These are phyloP conservation scores for Aristolochia contorta DNA, from an alignment of 164 flowering plant genomes.

Conservation along the genomic window DNA sequence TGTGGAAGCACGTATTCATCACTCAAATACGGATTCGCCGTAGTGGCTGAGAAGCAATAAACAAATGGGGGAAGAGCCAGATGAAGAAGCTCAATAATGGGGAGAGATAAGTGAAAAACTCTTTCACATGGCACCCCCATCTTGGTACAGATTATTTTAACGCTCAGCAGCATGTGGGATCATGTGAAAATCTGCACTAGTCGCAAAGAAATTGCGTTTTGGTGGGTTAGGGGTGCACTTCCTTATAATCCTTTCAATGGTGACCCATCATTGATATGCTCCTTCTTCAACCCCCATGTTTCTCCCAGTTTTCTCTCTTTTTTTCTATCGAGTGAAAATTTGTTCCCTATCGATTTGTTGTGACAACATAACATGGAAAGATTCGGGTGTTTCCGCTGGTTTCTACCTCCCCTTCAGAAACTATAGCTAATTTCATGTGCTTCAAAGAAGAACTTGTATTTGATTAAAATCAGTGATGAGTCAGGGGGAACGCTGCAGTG, in stretches of 20 bases:
- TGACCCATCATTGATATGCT: background rate
- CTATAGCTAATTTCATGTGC: background rate
- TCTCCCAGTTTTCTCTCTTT: constrained; percentile 3
- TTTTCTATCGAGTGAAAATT: constrained; percentile 4
- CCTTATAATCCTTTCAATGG: background rate
- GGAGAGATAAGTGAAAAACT: constrained; percentile 1
- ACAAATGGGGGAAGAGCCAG: background rate
- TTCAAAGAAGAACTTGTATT: background rate
- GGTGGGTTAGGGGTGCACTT: constrained; percentile 7
- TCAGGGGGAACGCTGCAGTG: background rate
- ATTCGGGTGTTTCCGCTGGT: constrained; percentile 15
- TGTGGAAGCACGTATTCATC: constrained; percentile 9
- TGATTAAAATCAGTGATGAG: background rate
- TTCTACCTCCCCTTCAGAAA: background rate
- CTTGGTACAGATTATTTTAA: background rate
- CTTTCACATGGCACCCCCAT: constrained; percentile 11
- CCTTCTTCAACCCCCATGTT: background rate
- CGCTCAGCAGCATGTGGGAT: constrained; percentile 25
- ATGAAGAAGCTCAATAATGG: constrained; percentile 5
- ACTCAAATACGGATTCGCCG: constrained; percentile 1
- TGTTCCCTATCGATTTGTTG: constrained; percentile 2
- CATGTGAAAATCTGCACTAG: constrained; percentile 9
- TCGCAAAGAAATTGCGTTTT: constrained; percentile 17
- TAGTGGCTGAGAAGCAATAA: background rate
- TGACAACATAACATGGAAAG: constrained; percentile 27